Percentiles rank a stretch among this genome's conserved stretches.
These are phyloP conservation scores for Metschnikowia hibisci DNA, from an alignment of 805 yeast genomes.

Conservation along the genomic window DNA sequence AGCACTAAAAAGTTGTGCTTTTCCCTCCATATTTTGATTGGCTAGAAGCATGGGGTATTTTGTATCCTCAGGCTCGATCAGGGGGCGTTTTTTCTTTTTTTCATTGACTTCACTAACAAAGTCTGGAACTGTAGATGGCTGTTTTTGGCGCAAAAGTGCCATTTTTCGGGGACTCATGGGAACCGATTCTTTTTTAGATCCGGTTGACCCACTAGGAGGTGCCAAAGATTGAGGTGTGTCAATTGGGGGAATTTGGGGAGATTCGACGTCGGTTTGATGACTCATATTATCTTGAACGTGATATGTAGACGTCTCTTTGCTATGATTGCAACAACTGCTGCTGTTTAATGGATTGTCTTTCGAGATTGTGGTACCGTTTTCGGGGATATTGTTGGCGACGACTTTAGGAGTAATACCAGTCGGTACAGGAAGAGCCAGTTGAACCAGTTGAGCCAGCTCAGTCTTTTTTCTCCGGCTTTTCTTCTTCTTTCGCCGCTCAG, in stretches of 20 bases:
- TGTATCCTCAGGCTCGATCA: constrained; percentile 6
- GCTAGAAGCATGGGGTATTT: constrained; percentile 13
- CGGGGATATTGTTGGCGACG: too few species aligned
- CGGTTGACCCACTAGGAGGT: neutral
- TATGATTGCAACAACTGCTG: too few species aligned
- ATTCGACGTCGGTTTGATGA: neutral
- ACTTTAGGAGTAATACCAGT: too few species aligned
- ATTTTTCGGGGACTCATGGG: constrained; percentile 36
- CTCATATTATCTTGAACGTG: too few species aligned
- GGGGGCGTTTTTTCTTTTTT: constrained; percentile 17
- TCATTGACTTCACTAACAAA: constrained; percentile 29
- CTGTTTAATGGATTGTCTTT: too few species aligned
- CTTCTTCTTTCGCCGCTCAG: constrained; percentile 6
- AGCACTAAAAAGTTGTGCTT: constrained; percentile 32
- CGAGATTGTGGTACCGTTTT: too few species aligned
- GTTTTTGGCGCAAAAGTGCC: constrained; percentile 36
- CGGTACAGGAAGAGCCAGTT: too few species aligned
- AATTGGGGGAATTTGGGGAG: neutral
- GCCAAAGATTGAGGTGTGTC: neutral
- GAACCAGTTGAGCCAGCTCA: too few species aligned
- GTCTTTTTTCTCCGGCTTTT: neutral
- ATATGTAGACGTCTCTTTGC: too few species aligned
- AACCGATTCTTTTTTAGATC: neutral
- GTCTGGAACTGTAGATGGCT: constrained; percentile 17
- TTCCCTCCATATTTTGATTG: constrained; percentile 30